Base-by-base conservation (phyloP, 192 early-diverging fungal species). In the Backusella macrospora region DNA sequence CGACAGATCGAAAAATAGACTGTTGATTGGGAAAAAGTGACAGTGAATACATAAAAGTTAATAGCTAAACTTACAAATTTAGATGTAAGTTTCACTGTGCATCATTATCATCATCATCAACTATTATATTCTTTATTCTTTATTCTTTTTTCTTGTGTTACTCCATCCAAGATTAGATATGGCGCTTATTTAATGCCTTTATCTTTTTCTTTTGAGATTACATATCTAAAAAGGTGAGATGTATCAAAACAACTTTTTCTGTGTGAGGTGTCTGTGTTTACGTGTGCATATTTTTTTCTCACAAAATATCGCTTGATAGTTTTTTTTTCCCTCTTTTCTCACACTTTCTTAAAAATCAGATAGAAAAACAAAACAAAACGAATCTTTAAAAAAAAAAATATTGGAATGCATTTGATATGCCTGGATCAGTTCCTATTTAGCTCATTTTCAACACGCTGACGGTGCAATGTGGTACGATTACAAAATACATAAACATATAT, bases 381-480 rank as follows among this genome's bases (percentile, higher is more conserved):
- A 18, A 16, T 18, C 18, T 52, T 10, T 52, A 8, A 16, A 18
- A 52, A 18, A n/a, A 18, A 0, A 7, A 8, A 52, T 23, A 8
- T 52, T 18, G 29, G 48, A 23, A 8, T 52, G 16, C 18, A 9
- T 49, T 16, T 49, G 1, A 18, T 18, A 49, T 52, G 48, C 1
- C 16, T 52, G 48, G 48, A 52, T 52, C 48, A 52, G 18, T 18
- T 21, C n/a, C n/a, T 52, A 52, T n/a, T 52, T 52, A 18, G 18
- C 48, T 52, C 48, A 18, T 52, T 52, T 52, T 52, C 9, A 52
- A 52, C 49, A 18, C 18, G 7, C 49, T 21, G 48, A 34, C 7
- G 18, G 49, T 52, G 49, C 18, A 52, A 52, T 52, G 49, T 52
- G n/a, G 49, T 52, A 52, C 49, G n/a, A 52, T 52, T 52, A 52